Base-by-base conservation (phyloP, 2,329 filamentous ascomycete species). In the Zasmidium angulare region DNA sequence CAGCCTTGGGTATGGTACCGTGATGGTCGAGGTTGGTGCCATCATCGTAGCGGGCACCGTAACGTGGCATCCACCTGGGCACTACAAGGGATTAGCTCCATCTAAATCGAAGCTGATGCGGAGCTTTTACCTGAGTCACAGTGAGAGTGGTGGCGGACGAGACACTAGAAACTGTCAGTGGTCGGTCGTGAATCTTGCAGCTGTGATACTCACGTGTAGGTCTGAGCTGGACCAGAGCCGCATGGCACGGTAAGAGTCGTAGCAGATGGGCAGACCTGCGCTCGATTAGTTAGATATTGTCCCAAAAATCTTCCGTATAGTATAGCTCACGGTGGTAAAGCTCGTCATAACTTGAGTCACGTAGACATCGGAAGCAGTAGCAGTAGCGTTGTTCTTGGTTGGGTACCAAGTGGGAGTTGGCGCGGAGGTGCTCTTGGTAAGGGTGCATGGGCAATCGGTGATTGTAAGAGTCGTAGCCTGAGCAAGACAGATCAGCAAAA, bases 231-330 rank as follows among this genome's bases (percentile, higher is more conserved):
- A 20, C 21, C n/a, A 43, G 36, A 43, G 11, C 36, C 36, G 36
- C 36, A 43, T 59, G 63, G 63, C 78, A 88, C 80, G 53, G 63
- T 65, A 29, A 70, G 26, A 50, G 60, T 47, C 10, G 68, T 71
- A 46, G 64, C 53, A 26, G 60, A 52, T 1, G 71, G 69, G 65
- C 68, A 70, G 66, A 63, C n/a, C n/a, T n/a, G n/a, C n/a, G n/a
- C n/a, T n/a, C n/a, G n/a, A n/a, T n/a, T n/a, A n/a, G n/a, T n/a
- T n/a, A n/a, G n/a, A n/a, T n/a, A n/a, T n/a, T n/a, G n/a, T n/a
- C n/a, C n/a, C n/a, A n/a, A n/a, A n/a, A n/a, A n/a, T n/a, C n/a
- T n/a, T n/a, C n/a, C n/a, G n/a, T n/a, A n/a, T n/a, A n/a, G n/a
- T n/a, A n/a, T n/a, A n/a, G n/a, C n/a, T n/a, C n/a, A n/a, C 66